Base-by-base conservation (phyloP, 805 yeast species). In the Kuraishia ogatae region DNA sequence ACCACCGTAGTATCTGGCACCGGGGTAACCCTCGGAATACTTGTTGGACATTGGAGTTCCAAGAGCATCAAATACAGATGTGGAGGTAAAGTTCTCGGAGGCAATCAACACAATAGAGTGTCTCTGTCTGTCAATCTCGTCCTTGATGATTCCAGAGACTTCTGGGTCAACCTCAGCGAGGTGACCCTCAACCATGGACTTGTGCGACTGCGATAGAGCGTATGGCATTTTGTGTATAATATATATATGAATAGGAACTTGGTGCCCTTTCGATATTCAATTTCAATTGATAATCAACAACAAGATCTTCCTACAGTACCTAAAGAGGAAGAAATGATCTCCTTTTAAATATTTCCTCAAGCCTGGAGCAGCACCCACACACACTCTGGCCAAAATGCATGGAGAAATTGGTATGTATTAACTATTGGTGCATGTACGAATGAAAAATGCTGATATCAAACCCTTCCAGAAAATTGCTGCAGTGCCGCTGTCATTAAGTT, bases 1-100 rank as follows among this genome's bases (percentile, higher is more conserved):
- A 71, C 98, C 98, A 73, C 99, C 99, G 71, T 94, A 94, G 80
- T 94, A 94, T 74, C 99, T 85, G 60, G 96, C 97, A 62, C 98
- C 98, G 58, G 99, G 99, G 77, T 94, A 93, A 60, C 99, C 99
- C 77, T 94, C 99, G 47, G 97, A 91, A 78, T 94, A 94, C 79
- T 94, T 94, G 84, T 94, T 94, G 72, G 89, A 89, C 97, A 94
- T 90, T 71, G 96, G 97, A 53, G 98, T 87, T 62, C 99, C 99
- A 66, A 93, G 84, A 39, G 96, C 89, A 67, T 94, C 98, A 77
- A 93, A 88, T 51, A 94, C 99, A 48, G 98, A 88, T 63, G 87
- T 87, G 55, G 97, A 88, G 56, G 99, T 94, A 79, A 93, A 92
- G 75, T 94, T 94, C 78, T 94, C 99, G 55, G 97, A 89, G 35